Evolutionary conservation across 306 rosid species (phyloP), one percentile per base, ranked within the genome.

Genomic region (Quercus agrifolia): DNA sequence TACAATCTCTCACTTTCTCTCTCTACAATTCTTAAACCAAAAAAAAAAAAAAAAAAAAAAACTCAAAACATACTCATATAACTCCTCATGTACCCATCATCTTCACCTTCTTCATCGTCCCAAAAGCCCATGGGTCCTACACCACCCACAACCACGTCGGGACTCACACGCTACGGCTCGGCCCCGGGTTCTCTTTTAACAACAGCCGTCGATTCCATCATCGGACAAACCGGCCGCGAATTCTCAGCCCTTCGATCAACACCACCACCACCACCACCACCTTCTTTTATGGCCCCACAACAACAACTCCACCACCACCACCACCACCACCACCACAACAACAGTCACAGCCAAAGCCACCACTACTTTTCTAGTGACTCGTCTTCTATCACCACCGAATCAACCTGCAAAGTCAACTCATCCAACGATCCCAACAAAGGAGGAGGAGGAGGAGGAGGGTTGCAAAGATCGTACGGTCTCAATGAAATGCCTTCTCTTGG

Each of bases 181-280:
- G 97, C 98, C 1, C 94, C 94, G 0, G 86, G 98, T 17, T 90
- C 97, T 71, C 90, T 93, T 63, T 87, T 91, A 1, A 77, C 80
- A 18, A 68, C 83, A 56, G 89, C 92, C 27, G 91, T 93, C 12
- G 93, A 93, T 44, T 90, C 93, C 2, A 81, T 93, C n/a, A 80
- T 93, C 38, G 89, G 83, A 9, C 61, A 11, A 3, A 49, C 74
- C 10, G 80, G 79, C 27, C 82, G 84, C 5, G 91, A 87, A 52
- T 87, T 83, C 85, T 71, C 81, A 13, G 27, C 83, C 7, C 73
- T 71, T 10, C 80, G 86, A 44, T 64, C 88, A 9, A 81, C 79
- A 8, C 56, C 54, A 1, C 54, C 54, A 0, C 54, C 54, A 2
- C 23, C 51, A 5, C 46, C 46, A 7, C 46, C 17, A 49, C 81